These are phyloP conservation scores for Globisporangium yorkense DNA, from an alignment of 352 stramenopile species.

Conservation along the genomic window DNA sequence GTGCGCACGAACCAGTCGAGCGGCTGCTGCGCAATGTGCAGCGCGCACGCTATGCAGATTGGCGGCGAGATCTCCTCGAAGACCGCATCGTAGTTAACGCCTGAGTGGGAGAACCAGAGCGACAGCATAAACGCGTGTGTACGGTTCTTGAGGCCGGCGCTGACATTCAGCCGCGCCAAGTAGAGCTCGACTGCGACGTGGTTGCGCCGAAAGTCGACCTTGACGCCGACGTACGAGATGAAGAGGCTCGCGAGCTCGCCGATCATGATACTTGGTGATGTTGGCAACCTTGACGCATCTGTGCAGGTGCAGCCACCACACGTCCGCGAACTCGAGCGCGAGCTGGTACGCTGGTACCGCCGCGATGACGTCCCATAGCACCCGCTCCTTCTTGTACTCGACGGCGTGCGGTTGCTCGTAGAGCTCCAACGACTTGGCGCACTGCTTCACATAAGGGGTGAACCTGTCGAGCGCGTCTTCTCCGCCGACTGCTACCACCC, in stretches of 20 bases:
- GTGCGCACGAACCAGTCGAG: conserved; percentile 28
- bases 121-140: conserved; percentile 42
- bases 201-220: conserved; percentile 54
- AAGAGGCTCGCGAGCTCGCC: conserved; percentile 59
- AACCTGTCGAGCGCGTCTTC: conserved; percentile 35
- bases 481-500: conserved; percentile 5
- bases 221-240: conserved; percentile 53
- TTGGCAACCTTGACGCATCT: conserved; percentile 50
- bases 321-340: conserved; percentile 22
- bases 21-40: conserved; percentile 32
- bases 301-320: conserved; percentile 27
- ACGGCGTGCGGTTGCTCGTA: conserved; percentile 37
- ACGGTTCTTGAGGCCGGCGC: conserved; percentile 22
- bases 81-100: conserved; percentile 43
- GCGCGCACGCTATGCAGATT: conserved; percentile 23
- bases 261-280: conserved; percentile 56
- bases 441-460: conserved; percentile 32
- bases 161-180: conserved; percentile 39
- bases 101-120: conserved; percentile 46
- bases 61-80: conserved; percentile 33
- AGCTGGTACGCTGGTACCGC: conserved; percentile 39
- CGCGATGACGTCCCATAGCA: conserved; percentile 33
- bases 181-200: conserved; percentile 45
- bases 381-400: conserved; percentile 36
- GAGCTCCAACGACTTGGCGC: conserved; percentile 30